Evolutionary conservation across 176 grass and related monocot species (phyloP), one percentile per base, ranked within the genome.

Genomic region (Dactylis glomerata): DNA sequence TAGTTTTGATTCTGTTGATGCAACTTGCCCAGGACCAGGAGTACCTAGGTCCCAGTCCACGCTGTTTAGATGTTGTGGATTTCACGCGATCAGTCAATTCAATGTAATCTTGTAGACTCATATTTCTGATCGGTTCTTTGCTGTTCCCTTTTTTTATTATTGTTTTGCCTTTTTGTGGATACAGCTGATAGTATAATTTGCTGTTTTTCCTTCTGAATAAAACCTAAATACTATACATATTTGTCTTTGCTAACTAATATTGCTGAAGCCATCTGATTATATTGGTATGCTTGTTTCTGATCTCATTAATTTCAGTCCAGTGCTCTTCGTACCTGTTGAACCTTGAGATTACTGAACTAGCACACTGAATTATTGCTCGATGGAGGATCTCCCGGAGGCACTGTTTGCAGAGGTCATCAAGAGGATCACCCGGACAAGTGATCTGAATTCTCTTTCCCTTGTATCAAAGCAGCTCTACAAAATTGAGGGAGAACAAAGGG

Each of bases 351-450:
- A 55, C 51, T 22, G 20, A 22, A 22, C 19, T 55, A 55, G 51
- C 20, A 8, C 19, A 9, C 20, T 22, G 51, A 55, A 55, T 52
- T 22, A 55, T 52, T 22, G 50, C 51, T 45, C 34, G 32, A 87
- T 93, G 87, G 94, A 97, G 70, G 56, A 85, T 92, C 85, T 97
- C 57, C 72, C 87, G 4, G 91, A 93, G 75, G 54, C 75, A 55
- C 76, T 97, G 26, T 82, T 97, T 62, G 81, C 58, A 45, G 85
- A 97, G 14, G 91, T 93, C 64, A 51, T 90, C 75, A 92, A 76
- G 68, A 93, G 87, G 76, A 58, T 93, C 36, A 40, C 64, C 10
- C 78, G 50, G 83, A 85, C 69, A 86, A 84, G 80, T 15, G 91
- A 96, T 77, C 82, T 79, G 14, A 93, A 89, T 86, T 91, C 94